phyloP scores from a whole-genome alignment of 75 land plant genomes.

The Pseudotsuga menziesii region DNA sequence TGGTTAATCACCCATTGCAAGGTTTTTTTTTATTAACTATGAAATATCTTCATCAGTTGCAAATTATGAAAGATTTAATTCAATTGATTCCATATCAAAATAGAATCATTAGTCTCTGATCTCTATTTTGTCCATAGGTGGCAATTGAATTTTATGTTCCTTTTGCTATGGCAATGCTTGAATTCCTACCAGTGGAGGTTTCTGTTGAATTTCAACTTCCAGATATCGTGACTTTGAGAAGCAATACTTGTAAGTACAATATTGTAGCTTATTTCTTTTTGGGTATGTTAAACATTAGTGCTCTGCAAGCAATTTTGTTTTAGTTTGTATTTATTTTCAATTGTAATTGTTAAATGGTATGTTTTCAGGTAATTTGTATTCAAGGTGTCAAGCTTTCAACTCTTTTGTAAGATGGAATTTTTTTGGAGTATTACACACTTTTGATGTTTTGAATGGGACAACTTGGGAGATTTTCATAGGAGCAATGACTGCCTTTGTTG shows the following conservation, averaged over 20 bases:
- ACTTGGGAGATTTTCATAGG: neutral
- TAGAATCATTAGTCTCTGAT: no score
- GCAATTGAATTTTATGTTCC: conserved; percentile 71
- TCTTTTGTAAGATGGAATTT: conserved; percentile 58
- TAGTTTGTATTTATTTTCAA: neutral
- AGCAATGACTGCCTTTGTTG: neutral
- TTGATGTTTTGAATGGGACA: conserved; percentile 36
- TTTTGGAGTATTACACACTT: conserved; percentile 45
- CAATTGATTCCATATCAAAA: no score
- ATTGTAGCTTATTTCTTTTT: neutral
- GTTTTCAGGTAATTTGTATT: conserved; percentile 57
- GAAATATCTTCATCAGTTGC: no score
- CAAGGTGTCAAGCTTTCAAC: conserved; percentile 76
- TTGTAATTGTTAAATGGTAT: conserved; percentile 1
- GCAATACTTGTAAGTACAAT: conserved; percentile 42
- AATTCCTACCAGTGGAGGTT: conserved; percentile 71
- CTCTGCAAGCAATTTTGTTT: neutral
- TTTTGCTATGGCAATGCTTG: conserved; percentile 60
- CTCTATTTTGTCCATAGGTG: conserved; percentile 30
- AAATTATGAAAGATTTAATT: no score
- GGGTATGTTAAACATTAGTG: no score
- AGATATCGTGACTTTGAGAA: conserved; percentile 72
- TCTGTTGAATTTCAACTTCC: conserved; percentile 69
- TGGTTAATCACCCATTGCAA: no score
- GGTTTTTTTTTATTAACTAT: no score